phyloP scores from a whole-genome alignment of 331 rosid genomes.

The Erythrophleum ivorense region DNA sequence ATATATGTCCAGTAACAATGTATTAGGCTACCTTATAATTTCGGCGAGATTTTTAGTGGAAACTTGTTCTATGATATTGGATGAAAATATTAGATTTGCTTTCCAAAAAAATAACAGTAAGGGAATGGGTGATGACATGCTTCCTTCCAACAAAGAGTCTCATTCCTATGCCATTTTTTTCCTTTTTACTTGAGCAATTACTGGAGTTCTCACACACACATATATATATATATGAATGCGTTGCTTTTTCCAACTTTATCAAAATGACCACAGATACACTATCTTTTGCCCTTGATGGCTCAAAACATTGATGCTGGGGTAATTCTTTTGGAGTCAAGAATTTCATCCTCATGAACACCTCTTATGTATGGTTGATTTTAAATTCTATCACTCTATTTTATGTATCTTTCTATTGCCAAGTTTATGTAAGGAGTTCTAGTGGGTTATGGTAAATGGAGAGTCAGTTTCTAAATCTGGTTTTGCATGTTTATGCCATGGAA shows the following conservation, averaged over 20 bases:
- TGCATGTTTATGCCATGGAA: constrained; percentile 1
- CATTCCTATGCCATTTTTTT: background rate
- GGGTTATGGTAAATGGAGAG: background rate
- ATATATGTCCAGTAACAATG: constrained; percentile 17
- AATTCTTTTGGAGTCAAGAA: background rate
- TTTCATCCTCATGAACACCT: background rate
- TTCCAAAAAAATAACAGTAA: constrained; percentile 17
- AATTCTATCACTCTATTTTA: background rate
- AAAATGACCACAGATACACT: background rate
- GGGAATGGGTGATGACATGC: background rate
- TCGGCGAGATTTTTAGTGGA: constrained; percentile 1
- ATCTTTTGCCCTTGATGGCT: background rate
- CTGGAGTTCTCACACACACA: background rate
- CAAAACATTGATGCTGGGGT: background rate
- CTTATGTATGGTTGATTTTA: background rate
- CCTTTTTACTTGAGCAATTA: background rate
- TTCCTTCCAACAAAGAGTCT: background rate
- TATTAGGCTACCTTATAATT: constrained; percentile 24
- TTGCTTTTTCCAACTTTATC: background rate
- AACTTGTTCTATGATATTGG: background rate
- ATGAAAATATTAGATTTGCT: background rate
- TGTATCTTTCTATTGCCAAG: constrained; percentile 4
- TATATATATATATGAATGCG: background rate
- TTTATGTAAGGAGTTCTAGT: constrained; percentile 9
- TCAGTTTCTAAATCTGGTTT: constrained; percentile 7